Evolutionary conservation across 2,329 filamentous ascomycete genomes (phyloP).

Genomic region (Zarea fungicola): DNA sequence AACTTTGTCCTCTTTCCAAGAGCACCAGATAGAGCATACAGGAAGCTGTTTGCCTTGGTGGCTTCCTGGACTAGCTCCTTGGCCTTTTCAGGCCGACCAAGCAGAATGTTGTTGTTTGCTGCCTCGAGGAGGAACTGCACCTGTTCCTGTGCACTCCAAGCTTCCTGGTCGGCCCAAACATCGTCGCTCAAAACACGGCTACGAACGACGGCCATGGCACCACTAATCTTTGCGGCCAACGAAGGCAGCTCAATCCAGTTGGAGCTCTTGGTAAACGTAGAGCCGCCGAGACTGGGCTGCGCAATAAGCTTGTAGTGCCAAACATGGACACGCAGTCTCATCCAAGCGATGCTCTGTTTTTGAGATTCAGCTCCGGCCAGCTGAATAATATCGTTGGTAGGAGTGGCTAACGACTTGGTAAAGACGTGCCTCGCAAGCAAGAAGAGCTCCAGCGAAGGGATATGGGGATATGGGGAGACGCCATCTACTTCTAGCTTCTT

Average conservation of each 20-base stretch:
- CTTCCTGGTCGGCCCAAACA: constrained; percentile 31
- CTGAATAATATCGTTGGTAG: constrained; percentile 21
- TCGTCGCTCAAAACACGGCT: constrained; percentile 30
- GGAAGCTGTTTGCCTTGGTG: constrained; percentile 60
- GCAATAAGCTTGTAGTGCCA: constrained; percentile 59
- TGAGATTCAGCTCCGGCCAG: constrained; percentile 29
- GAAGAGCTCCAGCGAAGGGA: constrained; percentile 79
- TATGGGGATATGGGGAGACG: constrained; percentile 77
- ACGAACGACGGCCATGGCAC: constrained; percentile 38
- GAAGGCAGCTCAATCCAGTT: constrained; percentile 56
- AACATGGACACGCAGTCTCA: constrained; percentile 65
- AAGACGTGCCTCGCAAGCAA: constrained; percentile 60
- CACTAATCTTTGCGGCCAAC: constrained; percentile 46
- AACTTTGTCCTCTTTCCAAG: constrained; percentile 81
- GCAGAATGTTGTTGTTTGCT: constrained; percentile 75
- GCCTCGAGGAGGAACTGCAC: constrained; percentile 75
- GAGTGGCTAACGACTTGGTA: constrained; percentile 21
- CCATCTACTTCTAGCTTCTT: constrained; percentile 72
- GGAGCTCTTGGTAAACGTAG: constrained; percentile 49
- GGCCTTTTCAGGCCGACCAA: constrained; percentile 75
- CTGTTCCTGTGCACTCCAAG: constrained; percentile 45
- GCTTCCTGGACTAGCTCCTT: constrained; percentile 65
- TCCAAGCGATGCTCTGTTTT: constrained; percentile 49
- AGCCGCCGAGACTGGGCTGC: constrained; percentile 51
- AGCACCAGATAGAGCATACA: constrained; percentile 78